Base-by-base conservation (phyloP, 2,329 filamentous ascomycete genomes). In the Phoma sp. region DNA sequence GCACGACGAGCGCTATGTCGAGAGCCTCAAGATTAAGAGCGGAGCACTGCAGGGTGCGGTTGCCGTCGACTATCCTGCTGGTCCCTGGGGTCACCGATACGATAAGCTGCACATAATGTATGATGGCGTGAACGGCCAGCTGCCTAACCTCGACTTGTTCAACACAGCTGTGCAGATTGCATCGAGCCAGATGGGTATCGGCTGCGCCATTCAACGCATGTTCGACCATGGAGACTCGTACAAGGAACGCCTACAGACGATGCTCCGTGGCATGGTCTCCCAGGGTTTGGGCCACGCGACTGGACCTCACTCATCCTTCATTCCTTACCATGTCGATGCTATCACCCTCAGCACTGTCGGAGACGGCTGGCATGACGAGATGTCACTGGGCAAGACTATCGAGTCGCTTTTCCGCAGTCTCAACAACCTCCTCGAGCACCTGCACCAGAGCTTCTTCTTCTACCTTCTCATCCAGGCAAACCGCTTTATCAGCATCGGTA, bases 361-460 rank as follows among this genome's bases (percentile, higher is more conserved):
- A 1, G 82, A 93, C 34, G 95, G 95, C 26, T 96, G 92, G 92
- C 92, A 98, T 69, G 95, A 99, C 73, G 95, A 98, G 77, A 98
- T 98, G 91, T 90, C 90, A 9, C 86, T 99, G 71, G 95, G 95
- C 5, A 84, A 93, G 48, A 88, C 93, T 0, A 83, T 98, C 4
- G 95, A 99, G 77, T 92, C 92, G 66, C 84, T 95, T 3, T 96
- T 96, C 74, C 84, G 95, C 66, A 96, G 92, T 73, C 80, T 99
- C 75, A 99, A 99, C 78, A 99, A 99, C 71, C 79, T 99, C 53
- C 84, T 99, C 26, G 95, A 99, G 77, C 93, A 99, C 73, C 82
- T 99, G 57, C 95, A 99, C 73, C 95, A 99, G 78, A 97, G 93
- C 74, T 99, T 99, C 81, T 99, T 99, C 84, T 98, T 99, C 78